phyloP scores from a whole-genome alignment of 805 yeast species.

The Clavispora carvajalis region DNA sequence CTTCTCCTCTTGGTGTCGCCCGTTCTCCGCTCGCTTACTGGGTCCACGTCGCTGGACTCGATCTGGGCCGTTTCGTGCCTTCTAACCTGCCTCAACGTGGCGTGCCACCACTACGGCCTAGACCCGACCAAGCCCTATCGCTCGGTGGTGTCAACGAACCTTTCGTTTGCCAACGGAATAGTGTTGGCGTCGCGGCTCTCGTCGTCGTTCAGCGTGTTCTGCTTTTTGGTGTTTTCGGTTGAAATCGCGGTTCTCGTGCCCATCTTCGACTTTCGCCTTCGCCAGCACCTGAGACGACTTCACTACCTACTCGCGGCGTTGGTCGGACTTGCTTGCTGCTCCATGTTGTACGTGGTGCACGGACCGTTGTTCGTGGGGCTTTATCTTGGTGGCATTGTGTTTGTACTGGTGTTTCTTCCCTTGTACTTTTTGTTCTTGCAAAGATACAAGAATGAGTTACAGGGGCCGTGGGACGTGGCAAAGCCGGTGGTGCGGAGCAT shows the following conservation, averaged over 20 bases:
- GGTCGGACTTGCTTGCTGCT: conserved; percentile 24
- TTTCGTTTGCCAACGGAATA: conserved; percentile 79
- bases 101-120: conserved; percentile 63
- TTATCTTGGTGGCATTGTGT: conserved; percentile 42
- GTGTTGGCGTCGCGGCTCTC: conserved; percentile 84
- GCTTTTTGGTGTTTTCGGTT: conserved; percentile 71
- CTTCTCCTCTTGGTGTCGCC: conserved; percentile 80
- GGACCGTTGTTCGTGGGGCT: conserved; percentile 41
- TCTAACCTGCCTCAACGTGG: conserved; percentile 63
- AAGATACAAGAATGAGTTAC: conserved; percentile 75
- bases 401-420: conserved; percentile 49
- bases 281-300: conserved; percentile 30
- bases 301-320: conserved; percentile 21
- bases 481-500: conserved; percentile 48
- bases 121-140: conserved; percentile 33
- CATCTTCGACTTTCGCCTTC: conserved; percentile 55
- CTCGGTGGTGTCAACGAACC: conserved; percentile 71
- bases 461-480: conserved; percentile 93
- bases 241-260: conserved; percentile 72
- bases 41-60: conserved; percentile 87
- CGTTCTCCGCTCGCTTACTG: conserved; percentile 79
- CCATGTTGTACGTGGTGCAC: conserved; percentile 22
- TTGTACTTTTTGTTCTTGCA: conserved; percentile 66
- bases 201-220: conserved; percentile 72
- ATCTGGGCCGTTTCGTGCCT: conserved; percentile 90